Evolutionary conservation across 2,329 filamentous ascomycete species (phyloP), one percentile per base, ranked within the genome.

Genomic region (Westerdykella aurantiaca): DNA sequence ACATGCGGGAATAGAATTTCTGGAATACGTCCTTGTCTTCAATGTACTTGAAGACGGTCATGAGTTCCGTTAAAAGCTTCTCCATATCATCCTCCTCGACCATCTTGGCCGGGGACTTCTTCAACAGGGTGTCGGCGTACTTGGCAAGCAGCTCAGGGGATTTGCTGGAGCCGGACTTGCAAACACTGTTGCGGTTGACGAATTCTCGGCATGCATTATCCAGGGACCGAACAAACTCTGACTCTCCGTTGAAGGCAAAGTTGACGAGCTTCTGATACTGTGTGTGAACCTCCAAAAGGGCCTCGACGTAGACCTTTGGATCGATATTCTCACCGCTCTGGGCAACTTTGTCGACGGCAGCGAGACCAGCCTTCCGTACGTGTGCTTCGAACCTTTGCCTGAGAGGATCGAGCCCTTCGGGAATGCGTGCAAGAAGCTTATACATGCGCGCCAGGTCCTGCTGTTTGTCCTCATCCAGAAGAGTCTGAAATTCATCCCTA

Each of bases 21-120:
- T 97, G 93, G 78, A 98, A 98, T 5, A 98, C 94, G 62, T 98
- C 93, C 76, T 98, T 98, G 71, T 98, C 94, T 66, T 98, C 93
- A 51, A 98, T 97, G 70, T 98, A 98, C 73, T 97, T 97, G 80
- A 98, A 98, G 43, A 98, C 88, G 1, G 91, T 96, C 93, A 98
- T 98, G 59, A 98, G 93, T 67, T 96, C 88, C 16, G 81, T 82
- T 23, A 97, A 74, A 25, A 88, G 85, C 53, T 85, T 84, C 71
- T 98, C 93, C 58, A 97, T 78, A 61, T 98, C 91, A 25, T 87
- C 85, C 63, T 98, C 93, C 63, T 97, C 93, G 12, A 89, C 88
- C 57, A 89, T 88, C 56, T 90, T 94, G 23, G 86, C 86, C 54
- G 88, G 58, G 14, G 67, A 91, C 76, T 95, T 96, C 69, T 93